A percentile compares a stretch with the other conserved stretches of the same genome.
Evolutionary conservation across 805 yeast species (phyloP).

Genomic region (Hanseniaspora valbyensis): DNA sequence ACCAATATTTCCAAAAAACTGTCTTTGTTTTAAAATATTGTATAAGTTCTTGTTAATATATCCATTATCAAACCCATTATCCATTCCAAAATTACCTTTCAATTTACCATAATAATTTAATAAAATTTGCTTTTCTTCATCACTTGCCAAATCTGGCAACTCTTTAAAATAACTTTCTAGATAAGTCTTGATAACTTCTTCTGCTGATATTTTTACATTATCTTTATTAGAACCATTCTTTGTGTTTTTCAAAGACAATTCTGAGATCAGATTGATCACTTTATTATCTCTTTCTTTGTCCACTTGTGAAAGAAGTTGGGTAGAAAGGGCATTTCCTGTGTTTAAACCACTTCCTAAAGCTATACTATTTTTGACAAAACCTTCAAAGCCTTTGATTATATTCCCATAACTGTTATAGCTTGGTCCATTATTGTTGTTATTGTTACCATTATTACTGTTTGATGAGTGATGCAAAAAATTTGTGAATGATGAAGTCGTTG

Average conservation of each 20-base stretch:
- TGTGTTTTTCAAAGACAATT: background rate
- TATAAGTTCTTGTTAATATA: constrained; percentile 6
- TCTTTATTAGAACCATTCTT: background rate
- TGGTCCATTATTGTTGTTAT: constrained; percentile 1
- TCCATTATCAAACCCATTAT: constrained; percentile 15
- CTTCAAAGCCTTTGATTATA: constrained; percentile 15
- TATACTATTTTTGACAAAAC: constrained; percentile 13
- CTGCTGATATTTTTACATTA: background rate
- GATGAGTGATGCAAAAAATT: background rate
- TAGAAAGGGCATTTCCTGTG: constrained; percentile 9
- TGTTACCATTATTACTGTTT: background rate
- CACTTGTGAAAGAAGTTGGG: background rate
- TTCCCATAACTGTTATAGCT: constrained; percentile 15
- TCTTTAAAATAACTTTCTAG: constrained; percentile 3
- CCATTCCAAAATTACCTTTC: constrained; percentile 11
- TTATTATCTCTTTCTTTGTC: constrained; percentile 6
- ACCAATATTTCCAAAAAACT: background rate
- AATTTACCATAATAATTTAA: constrained; percentile 10
- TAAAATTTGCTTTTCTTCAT: constrained; percentile 6
- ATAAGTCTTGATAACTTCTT: background rate
- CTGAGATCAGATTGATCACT: background rate
- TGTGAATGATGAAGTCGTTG: background rate
- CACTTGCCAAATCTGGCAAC: constrained; percentile 3
- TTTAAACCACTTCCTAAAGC: constrained; percentile 10
- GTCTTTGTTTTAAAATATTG: constrained; percentile 3